These are phyloP conservation scores for Rhodosporidiobolus sp. DNA, from an alignment of 768 basidiomycete species.

Conservation along the genomic window DNA sequence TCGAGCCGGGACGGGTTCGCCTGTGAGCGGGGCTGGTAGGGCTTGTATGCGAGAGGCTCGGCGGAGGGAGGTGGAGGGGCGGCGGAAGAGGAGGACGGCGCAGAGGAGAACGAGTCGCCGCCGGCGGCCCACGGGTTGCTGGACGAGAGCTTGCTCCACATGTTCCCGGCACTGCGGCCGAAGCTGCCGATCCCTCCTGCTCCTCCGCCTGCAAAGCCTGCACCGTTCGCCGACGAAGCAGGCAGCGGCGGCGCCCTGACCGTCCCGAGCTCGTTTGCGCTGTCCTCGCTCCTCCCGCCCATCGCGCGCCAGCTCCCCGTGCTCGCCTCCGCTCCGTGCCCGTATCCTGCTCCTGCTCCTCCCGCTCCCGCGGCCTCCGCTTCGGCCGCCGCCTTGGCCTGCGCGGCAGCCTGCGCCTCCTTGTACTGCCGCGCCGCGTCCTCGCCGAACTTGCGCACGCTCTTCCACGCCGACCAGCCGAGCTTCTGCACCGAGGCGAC, in stretches of 20 bases:
- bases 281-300: background rate
- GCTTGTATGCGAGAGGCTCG: background rate
- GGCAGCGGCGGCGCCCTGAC: background rate
- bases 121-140: constrained; percentile 22
- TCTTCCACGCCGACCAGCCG: constrained; percentile 39
- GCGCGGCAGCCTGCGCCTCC: constrained; percentile 8
- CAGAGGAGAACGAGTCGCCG: background rate
- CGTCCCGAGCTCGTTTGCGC: background rate
- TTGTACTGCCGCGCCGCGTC: constrained; percentile 36
- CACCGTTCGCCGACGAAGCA: background rate
- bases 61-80: background rate
- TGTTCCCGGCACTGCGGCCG: background rate
- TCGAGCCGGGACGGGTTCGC: background rate
- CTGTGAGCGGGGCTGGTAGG: constrained; percentile 25
- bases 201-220: no score
- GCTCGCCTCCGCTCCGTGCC: background rate
- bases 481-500: constrained; percentile 38
- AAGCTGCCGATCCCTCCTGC: background rate
- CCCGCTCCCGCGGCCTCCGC: background rate
- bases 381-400: background rate
- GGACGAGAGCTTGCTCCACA: constrained; percentile 28
- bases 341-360: background rate
- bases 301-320: background rate
- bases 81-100: background rate
- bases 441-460: constrained; percentile 28